phyloP scores from a whole-genome alignment of 2,329 filamentous ascomycete species.

The Pezicula carpinea region DNA sequence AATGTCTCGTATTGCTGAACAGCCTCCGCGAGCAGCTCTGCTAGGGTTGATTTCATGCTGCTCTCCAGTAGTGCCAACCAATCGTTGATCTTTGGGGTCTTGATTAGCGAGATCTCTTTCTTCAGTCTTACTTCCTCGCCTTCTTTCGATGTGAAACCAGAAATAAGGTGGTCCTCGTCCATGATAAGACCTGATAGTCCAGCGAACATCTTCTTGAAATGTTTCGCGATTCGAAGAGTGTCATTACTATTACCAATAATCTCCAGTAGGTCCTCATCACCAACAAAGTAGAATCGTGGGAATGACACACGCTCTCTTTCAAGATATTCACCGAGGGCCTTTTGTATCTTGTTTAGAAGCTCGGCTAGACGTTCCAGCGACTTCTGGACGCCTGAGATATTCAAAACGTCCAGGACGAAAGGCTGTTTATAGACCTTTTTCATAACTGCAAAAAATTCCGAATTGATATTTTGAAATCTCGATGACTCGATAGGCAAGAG shows the following conservation, averaged over 20 bases:
- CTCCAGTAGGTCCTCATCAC: slow-evolving; percentile 95
- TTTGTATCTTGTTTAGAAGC: slow-evolving; percentile 97
- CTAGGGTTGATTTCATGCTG: slow-evolving; percentile 91
- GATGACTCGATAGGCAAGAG: slow-evolving; percentile 93
- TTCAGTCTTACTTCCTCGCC: slow-evolving; percentile 83
- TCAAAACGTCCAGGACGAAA: slow-evolving; percentile 90
- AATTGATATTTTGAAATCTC: slow-evolving; percentile 98
- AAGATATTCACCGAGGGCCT: slow-evolving; percentile 95
- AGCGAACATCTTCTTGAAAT: slow-evolving; percentile 99
- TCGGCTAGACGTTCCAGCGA: slow-evolving; percentile 95
- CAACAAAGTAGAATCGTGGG: slow-evolving; percentile 98
- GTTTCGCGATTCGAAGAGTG: slow-evolving; percentile 90
- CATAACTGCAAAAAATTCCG: slow-evolving; percentile 98
- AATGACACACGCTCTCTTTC: slow-evolving; percentile 97
- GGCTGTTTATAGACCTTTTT: slow-evolving; percentile 98
- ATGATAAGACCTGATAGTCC: slow-evolving; percentile 86
- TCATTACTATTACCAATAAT: slow-evolving; percentile 99
- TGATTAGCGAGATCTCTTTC: slow-evolving; percentile 85
- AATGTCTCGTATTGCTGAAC: slow-evolving; percentile 77
- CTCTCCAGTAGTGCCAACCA: slow-evolving; percentile 92
- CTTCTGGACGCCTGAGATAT: slow-evolving; percentile 93
- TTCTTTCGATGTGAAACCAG: slow-evolving; percentile 92
- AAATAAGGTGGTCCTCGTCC: slow-evolving; percentile 85
- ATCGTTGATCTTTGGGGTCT: slow-evolving; percentile 96
- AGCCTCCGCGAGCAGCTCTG: slow-evolving; percentile 84